Evolutionary conservation across 2,329 filamentous ascomycete genomes (phyloP).

Genomic region (Botryotinia calthae): DNA sequence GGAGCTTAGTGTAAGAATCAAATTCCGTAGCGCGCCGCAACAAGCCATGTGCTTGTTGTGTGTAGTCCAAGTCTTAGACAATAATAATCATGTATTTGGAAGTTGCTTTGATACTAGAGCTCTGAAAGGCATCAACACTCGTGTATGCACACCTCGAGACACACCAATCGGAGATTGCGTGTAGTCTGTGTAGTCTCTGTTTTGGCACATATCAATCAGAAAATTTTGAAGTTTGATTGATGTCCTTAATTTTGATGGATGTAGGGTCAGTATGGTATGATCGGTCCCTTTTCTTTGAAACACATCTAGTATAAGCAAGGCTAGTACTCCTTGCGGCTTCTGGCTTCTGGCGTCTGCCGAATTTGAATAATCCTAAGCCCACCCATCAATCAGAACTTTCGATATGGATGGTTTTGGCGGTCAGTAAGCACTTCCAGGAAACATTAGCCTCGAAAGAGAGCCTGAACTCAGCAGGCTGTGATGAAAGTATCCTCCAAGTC

Average conservation of each 20-base stretch:
- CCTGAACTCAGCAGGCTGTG: neutral
- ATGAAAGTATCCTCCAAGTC: neutral
- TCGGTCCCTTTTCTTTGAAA: neutral
- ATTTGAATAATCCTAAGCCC: neutral
- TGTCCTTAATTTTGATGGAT: neutral
- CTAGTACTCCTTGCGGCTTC: neutral
- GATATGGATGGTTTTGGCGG: neutral
- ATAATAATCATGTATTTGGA: neutral
- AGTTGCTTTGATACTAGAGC: neutral
- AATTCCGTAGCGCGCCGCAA: neutral
- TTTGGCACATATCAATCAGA: constrained; percentile 1
- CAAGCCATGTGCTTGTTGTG: neutral
- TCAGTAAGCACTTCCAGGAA: neutral
- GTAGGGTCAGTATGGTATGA: neutral
- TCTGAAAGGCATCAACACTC: neutral
- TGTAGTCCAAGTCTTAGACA: neutral
- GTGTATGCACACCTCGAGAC: neutral
- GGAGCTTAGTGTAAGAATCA: neutral
- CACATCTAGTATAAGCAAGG: neutral
- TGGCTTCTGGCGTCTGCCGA: neutral
- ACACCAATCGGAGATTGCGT: neutral
- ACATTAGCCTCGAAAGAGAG: neutral
- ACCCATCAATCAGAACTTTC: neutral
- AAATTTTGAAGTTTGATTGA: neutral
- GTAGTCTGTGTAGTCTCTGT: neutral